phyloP scores from a whole-genome alignment of 2,329 filamentous ascomycete genomes.

The Didymella keratinophila region DNA sequence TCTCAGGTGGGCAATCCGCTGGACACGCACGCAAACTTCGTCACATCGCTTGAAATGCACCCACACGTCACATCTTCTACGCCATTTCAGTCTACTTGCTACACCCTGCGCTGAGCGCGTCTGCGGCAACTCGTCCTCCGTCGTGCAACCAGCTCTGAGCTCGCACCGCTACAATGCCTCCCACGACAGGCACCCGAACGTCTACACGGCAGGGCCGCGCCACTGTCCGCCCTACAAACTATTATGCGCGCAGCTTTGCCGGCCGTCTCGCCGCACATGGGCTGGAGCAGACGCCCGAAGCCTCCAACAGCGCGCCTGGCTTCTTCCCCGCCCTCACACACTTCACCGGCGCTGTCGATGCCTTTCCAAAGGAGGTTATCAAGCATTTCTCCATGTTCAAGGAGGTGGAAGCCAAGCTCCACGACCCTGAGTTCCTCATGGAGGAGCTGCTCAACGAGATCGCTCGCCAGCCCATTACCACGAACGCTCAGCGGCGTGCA shows the following conservation, averaged over 20 bases:
- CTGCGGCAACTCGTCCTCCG: constrained; percentile 26
- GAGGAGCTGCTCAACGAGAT: constrained; percentile 76
- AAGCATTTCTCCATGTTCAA: constrained; percentile 95
- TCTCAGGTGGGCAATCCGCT: constrained; percentile 27
- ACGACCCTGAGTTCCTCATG: constrained; percentile 83
- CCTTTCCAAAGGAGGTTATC: constrained; percentile 92
- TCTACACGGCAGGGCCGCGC: constrained; percentile 58
- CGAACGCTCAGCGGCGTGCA: constrained; percentile 39
- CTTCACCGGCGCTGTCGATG: constrained; percentile 91
- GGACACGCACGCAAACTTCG: constrained; percentile 32
- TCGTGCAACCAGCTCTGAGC: constrained; percentile 29
- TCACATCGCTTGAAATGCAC: constrained; percentile 41
- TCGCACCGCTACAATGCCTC: constrained; percentile 44
- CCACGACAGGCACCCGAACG: constrained; percentile 44
- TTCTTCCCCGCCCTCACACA: constrained; percentile 73
- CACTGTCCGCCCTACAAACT: constrained; percentile 58
- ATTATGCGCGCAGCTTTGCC: constrained; percentile 60
- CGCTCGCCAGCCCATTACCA: constrained; percentile 55
- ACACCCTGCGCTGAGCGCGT: constrained; percentile 30
- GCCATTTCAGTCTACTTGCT: constrained; percentile 26
- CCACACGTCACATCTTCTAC: constrained; percentile 32
- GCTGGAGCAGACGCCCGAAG: constrained; percentile 50
- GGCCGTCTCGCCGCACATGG: constrained; percentile 47
- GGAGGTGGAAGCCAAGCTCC: constrained; percentile 97
- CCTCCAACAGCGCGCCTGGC: constrained; percentile 51